A percentile compares a stretch with the other conserved stretches of the same genome.
Evolutionary conservation across 2,329 filamentous ascomycete species (phyloP).

Genomic region (Rhynchosporium agropyri): DNA sequence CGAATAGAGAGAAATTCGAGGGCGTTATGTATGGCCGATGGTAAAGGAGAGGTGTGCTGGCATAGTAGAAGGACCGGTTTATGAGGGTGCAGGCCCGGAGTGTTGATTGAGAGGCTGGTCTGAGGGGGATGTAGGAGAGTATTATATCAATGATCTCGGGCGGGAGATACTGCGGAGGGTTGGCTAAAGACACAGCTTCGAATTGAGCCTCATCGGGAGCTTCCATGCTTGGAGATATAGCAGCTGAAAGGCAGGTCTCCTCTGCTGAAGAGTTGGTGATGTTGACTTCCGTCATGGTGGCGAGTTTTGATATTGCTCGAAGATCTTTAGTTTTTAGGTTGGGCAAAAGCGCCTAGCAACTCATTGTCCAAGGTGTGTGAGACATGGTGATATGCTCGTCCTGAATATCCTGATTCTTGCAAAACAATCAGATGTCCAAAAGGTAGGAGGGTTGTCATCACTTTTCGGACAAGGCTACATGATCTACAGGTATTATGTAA

Average conservation of each 20-base stretch:
- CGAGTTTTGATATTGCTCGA: conserved; percentile 1
- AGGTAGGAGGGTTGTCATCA: neutral
- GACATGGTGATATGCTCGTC: neutral
- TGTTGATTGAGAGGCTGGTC: conserved; percentile 30
- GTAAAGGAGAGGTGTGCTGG: conserved; percentile 38
- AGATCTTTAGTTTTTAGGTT: neutral
- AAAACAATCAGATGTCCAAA: neutral
- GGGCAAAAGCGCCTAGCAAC: neutral
- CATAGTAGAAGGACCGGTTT: conserved; percentile 40
- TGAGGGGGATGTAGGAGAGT: conserved; percentile 37
- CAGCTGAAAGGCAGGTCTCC: neutral
- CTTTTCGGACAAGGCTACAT: conserved; percentile 2
- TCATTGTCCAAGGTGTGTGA: neutral
- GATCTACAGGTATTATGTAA: neutral
- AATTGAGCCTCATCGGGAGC: neutral
- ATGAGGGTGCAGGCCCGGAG: conserved; percentile 40
- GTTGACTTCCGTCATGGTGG: neutral
- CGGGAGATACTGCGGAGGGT: conserved; percentile 33
- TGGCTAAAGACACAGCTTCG: too few species aligned
- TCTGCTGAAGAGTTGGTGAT: neutral
- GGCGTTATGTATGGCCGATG: conserved; percentile 37
- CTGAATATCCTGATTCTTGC: too few species aligned
- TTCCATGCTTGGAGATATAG: neutral
- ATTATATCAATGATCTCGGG: conserved; percentile 41
- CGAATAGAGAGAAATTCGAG: conserved; percentile 40